Conservation (phyloP, 139 green algal species). For the Tetraselmis chui region DNA sequence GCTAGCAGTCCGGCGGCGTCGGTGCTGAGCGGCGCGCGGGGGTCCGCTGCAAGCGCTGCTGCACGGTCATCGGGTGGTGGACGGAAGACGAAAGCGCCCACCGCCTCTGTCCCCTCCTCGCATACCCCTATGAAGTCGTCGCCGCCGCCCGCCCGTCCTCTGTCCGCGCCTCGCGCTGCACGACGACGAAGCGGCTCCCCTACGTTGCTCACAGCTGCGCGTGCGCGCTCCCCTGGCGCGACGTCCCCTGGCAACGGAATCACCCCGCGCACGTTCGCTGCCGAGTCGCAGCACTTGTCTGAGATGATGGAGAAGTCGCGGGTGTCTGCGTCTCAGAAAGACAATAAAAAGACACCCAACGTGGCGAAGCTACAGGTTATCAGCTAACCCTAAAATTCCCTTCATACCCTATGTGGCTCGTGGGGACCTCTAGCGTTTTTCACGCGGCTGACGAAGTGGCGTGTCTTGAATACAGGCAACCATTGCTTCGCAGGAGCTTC, state of each 20-base stretch:
- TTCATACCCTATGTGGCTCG: no score
- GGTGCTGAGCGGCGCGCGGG: neutral
- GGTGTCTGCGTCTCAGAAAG: no score
- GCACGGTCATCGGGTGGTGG: no score
- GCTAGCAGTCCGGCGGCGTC: neutral
- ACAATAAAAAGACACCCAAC: neutral
- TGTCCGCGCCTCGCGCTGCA: neutral
- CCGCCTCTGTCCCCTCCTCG: neutral
- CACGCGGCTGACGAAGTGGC: no score
- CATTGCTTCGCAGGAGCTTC: neutral
- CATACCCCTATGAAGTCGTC: neutral
- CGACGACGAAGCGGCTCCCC: neutral
- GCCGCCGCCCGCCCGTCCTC: no score
- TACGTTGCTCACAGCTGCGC: neutral
- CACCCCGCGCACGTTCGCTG: no score
- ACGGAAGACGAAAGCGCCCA: neutral
- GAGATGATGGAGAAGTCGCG: no score
- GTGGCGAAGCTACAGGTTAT: neutral
- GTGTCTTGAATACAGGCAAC: no score
- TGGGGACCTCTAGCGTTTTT: no score
- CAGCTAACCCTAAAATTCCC: no score
- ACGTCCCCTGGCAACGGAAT: no score
- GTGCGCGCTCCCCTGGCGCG: neutral
- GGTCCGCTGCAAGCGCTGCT: neutral
- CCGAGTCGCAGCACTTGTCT: no score